Evolutionary conservation across 1,284 basidiomycete species (phyloP), one percentile per base, ranked within the genome.

Genomic region (Agroathelia rolfsii): DNA sequence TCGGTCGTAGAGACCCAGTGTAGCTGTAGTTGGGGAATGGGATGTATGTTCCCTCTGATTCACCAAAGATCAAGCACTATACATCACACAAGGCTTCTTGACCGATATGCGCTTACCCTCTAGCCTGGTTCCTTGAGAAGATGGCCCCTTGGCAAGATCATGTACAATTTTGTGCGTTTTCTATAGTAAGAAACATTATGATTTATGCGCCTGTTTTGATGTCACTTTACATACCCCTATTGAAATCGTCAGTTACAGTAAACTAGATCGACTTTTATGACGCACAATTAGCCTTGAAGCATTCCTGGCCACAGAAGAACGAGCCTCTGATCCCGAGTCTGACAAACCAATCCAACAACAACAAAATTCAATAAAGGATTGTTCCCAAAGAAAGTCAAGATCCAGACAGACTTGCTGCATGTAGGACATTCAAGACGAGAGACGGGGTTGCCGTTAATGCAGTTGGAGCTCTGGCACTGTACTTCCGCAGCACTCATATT

Each of bases 251-350:
- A 33, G 24, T 14, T 34, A 31, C 30, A 30, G 24, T 31, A 19
- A 15, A 19, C 16, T 20, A 30, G 15, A 32, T 13, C 27, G 36
- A 36, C 20, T 28, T 32, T 29, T 25, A 25, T 13, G 14, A 64
- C 81, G 62, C 53, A 86, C 85, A 88, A 51, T 69, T 76, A 29
- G 73, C 64, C 53, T 87, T 89, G 68, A 89, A 88, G 59, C 85
- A 89, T 37, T 82, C 79, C 50, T 89, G 85, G 10, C 73, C 72
- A 41, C 85, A 89, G 55, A 86, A 89, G 52, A 81, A 83, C 18
- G 83, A 87, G 10, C 83, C 83, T 37, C 68, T 67, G 46, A 88
- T 81, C 31, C 81, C 82, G 24, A 87, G 64, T 55, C 83, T 87
- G 41, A 23, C 34, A 42, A 12, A 22, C 39, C 37, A n/a, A n/a